Evolutionary conservation across 495 filamentous ascomycete species (phyloP).

Genomic region (Neurospora intermedia): DNA sequence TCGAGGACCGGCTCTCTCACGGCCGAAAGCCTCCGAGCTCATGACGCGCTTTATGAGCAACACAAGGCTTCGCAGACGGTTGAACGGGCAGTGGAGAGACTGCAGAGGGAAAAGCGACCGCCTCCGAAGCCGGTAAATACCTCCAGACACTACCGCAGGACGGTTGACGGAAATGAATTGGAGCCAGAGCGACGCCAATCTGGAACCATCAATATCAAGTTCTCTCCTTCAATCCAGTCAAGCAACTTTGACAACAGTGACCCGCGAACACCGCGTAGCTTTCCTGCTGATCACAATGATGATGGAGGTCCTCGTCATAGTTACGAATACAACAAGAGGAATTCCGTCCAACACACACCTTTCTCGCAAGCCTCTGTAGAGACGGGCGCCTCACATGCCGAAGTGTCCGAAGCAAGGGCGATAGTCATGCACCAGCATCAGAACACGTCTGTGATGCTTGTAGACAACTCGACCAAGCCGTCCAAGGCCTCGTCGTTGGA

Average conservation of each 20-base stretch:
- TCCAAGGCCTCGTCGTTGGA: slow-evolving; percentile 23
- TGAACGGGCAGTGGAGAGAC: slow-evolving; percentile 17
- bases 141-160: neutral
- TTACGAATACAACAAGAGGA: slow-evolving; percentile 21
- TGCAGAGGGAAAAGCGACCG: slow-evolving; percentile 11
- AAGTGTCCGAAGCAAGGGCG: slow-evolving; percentile 67
- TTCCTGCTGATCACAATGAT: slow-evolving; percentile 30
- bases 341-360: slow-evolving; percentile 42
- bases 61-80: slow-evolving; percentile 21
- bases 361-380: slow-evolving; percentile 51
- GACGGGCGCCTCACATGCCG: slow-evolving; percentile 42
- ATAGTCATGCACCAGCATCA: slow-evolving; percentile 79
- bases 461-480: slow-evolving; percentile 52
- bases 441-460: slow-evolving; percentile 68
- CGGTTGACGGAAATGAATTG: neutral
- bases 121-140: neutral
- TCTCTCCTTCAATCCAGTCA: slow-evolving; percentile 21
- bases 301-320: slow-evolving; percentile 16
- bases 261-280: neutral
- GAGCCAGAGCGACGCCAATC: slow-evolving; percentile 13
- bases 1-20: slow-evolving; percentile 58
- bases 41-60: slow-evolving; percentile 34
- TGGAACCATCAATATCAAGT: slow-evolving; percentile 8
- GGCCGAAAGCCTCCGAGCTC: slow-evolving; percentile 52
- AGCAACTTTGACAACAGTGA: slow-evolving; percentile 9